phyloP scores from a whole-genome alignment of 352 stramenopile genomes.

The Phytophthora ramorum region DNA sequence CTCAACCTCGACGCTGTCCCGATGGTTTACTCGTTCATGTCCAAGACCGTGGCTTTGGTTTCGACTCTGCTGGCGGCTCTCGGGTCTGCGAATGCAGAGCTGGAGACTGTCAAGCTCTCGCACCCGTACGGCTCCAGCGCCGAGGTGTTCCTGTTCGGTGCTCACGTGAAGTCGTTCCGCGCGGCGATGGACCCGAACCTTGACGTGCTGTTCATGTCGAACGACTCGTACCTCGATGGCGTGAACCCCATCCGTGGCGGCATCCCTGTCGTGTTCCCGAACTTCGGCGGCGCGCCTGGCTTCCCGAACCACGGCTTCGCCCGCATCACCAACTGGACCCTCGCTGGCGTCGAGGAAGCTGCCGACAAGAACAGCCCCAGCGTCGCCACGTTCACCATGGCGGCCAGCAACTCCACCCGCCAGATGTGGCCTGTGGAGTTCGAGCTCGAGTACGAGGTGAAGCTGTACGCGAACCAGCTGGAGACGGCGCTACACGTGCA shows the following conservation, averaged over 20 bases:
- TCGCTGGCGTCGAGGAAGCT: conserved; percentile 19
- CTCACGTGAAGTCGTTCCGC: conserved; percentile 76
- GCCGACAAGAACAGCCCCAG: conserved; percentile 24
- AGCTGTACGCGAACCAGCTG: conserved; percentile 63
- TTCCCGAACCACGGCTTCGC: conserved; percentile 91
- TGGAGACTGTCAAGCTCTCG: conserved; percentile 54
- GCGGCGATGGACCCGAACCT: conserved; percentile 30
- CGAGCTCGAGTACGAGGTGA: conserved; percentile 73
- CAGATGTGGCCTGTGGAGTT: conserved; percentile 64
- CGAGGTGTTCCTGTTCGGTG: conserved; percentile 78
- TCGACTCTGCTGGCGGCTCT: conserved; percentile 24
- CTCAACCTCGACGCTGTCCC: not conserved
- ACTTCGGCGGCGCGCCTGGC: conserved; percentile 70
- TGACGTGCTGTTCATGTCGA: conserved; percentile 88
- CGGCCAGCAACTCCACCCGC: conserved; percentile 37
- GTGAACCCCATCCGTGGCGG: conserved; percentile 88
- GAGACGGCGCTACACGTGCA: conserved; percentile 80
- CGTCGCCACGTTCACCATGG: conserved; percentile 46
- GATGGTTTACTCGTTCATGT: conserved; percentile 32
- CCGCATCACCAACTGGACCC: conserved; percentile 54
- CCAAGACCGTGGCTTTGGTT: conserved; percentile 21
- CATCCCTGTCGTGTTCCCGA: conserved; percentile 92
- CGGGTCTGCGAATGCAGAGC: conserved; percentile 34
- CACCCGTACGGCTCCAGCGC: conserved; percentile 68
- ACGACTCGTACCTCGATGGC: conserved; percentile 77